phyloP scores from a whole-genome alignment of 139 green algal species.

The Mesotaenium endlicherianum region DNA sequence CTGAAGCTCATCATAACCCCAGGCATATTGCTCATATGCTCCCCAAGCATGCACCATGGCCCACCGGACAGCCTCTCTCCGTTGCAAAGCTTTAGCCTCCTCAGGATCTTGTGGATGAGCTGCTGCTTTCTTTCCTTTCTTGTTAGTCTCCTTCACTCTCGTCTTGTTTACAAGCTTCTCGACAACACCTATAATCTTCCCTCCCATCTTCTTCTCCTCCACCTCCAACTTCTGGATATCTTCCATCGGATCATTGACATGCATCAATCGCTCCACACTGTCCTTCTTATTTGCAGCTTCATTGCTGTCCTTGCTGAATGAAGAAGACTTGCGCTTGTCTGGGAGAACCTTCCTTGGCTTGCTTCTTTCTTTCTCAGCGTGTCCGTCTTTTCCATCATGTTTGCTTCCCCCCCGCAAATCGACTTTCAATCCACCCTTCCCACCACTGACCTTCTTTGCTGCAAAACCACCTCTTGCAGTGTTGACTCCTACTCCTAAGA shows the following conservation, averaged over 20 bases:
- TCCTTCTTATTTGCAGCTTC: too few species aligned
- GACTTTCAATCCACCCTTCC: background rate
- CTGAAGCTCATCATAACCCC: constrained; percentile 68
- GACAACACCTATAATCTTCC: background rate
- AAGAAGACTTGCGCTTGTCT: too few species aligned
- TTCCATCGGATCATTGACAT: too few species aligned
- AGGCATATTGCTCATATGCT: constrained; percentile 66
- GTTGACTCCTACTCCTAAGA: background rate
- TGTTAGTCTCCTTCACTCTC: background rate
- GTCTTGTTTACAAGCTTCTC: background rate
- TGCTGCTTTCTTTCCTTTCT: background rate
- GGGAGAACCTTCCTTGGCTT: too few species aligned
- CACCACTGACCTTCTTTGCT: background rate
- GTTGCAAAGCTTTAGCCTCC: constrained; percentile 12
- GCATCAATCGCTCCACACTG: too few species aligned
- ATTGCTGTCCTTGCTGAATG: too few species aligned
- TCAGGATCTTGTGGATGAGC: background rate
- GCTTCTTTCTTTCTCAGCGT: too few species aligned
- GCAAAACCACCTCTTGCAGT: background rate
- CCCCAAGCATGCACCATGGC: constrained; percentile 66
- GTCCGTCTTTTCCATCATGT: background rate
- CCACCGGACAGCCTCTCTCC: constrained; percentile 34
- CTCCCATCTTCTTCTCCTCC: background rate
- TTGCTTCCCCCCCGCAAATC: background rate
- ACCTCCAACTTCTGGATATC: background rate